phyloP scores from a whole-genome alignment of 1,284 basidiomycete genomes.

The Apiotrichum veenhuisii region DNA sequence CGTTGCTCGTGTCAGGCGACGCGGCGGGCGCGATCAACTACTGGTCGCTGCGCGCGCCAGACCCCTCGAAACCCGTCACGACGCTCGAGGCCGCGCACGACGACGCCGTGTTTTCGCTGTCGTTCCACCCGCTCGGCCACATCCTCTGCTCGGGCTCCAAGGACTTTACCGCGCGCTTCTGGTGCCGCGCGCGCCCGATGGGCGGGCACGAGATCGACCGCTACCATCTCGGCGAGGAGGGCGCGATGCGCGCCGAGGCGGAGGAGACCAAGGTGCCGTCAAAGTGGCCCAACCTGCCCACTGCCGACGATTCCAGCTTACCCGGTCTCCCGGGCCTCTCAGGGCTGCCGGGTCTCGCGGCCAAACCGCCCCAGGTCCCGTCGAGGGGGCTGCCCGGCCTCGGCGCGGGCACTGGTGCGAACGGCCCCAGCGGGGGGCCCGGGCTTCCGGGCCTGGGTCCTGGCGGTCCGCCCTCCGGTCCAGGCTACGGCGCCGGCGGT shows the following conservation, averaged over 20 bases:
- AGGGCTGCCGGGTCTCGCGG: slow-evolving; percentile 7
- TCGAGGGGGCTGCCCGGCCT: too few species aligned
- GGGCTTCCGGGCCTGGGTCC: background rate
- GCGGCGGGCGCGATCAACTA: slow-evolving; percentile 88
- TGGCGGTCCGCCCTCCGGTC: slow-evolving; percentile 4
- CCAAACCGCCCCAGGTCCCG: too few species aligned
- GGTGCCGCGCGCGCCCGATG: slow-evolving; percentile 72
- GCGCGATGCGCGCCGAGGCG: slow-evolving; percentile 50
- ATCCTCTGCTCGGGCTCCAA: slow-evolving; percentile 88
- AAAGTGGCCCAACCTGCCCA: slow-evolving; percentile 15
- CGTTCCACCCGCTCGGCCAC: slow-evolving; percentile 94
- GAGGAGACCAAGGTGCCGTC: slow-evolving; percentile 17
- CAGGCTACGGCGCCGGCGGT: background rate
- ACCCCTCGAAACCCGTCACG: slow-evolving; percentile 61
- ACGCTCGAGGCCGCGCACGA: slow-evolving; percentile 90
- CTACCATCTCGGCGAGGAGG: slow-evolving; percentile 47
- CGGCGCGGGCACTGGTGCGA: too few species aligned
- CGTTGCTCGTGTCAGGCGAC: slow-evolving; percentile 83
- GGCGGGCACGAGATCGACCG: slow-evolving; percentile 61
- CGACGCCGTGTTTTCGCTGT: slow-evolving; percentile 91
- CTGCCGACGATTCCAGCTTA: background rate
- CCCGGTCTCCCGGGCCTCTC: slow-evolving; percentile 4
- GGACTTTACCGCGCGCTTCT: slow-evolving; percentile 97
- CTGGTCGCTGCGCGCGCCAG: slow-evolving; percentile 68
- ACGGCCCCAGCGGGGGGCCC: too few species aligned